Evolutionary conservation across 2,329 filamentous ascomycete genomes (phyloP).

Genomic region (Fusarium miscanthi): DNA sequence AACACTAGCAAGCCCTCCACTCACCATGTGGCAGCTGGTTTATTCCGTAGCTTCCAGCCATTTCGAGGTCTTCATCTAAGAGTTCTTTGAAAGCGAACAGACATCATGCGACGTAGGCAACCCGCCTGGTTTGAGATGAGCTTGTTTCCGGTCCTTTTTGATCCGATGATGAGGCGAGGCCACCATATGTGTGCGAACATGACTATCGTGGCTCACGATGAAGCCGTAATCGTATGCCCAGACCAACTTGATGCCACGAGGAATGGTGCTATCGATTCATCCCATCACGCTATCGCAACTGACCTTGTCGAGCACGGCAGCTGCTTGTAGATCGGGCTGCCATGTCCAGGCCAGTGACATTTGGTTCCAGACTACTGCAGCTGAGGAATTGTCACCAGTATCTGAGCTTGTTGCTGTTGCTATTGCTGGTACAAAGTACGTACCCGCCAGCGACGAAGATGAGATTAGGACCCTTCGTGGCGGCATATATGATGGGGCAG

Average conservation of each 20-base stretch:
- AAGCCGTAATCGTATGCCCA: conserved; percentile 33
- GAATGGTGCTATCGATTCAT: conserved; percentile 28
- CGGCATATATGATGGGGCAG: conserved; percentile 33
- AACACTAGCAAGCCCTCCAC: conserved; percentile 26
- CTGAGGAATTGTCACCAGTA: conserved; percentile 14
- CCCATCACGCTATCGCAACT: conserved; percentile 21
- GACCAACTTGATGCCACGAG: conserved; percentile 22
- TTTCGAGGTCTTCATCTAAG: neutral
- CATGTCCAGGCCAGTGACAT: conserved; percentile 15
- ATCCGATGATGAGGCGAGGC: conserved; percentile 12
- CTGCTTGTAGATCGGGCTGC: conserved; percentile 26
- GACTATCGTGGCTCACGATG: conserved; percentile 10
- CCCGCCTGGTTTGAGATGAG: conserved; percentile 8
- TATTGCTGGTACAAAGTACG: neutral
- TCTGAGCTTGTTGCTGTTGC: conserved; percentile 10
- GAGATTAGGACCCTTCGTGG: conserved; percentile 45
- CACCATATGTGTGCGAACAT: conserved; percentile 6
- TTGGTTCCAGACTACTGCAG: conserved; percentile 13
- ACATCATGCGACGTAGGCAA: conserved; percentile 14
- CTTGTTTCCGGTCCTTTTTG: conserved; percentile 18
- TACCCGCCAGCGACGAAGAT: conserved; percentile 13
- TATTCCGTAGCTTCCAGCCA: neutral
- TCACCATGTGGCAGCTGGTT: conserved; percentile 28
- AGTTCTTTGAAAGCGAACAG: conserved; percentile 10
- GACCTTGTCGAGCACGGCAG: conserved; percentile 5